These are phyloP conservation scores for Scheffersomyces illinoinensis DNA, from an alignment of 1,139 yeast genomes.

Conservation along the genomic window DNA sequence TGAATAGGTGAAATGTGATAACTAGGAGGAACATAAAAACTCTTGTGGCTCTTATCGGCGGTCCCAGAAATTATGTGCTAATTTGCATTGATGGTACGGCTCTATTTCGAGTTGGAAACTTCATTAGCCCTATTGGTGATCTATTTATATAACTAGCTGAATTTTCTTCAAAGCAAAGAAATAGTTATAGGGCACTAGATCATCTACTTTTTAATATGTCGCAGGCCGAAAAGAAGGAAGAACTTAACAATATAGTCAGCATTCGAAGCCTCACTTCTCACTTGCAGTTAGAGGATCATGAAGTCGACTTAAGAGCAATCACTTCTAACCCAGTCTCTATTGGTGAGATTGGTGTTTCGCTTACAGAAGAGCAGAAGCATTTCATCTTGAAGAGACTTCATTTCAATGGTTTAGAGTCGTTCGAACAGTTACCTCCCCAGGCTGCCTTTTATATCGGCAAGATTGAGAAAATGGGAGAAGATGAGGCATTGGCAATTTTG, in stretches of 20 bases:
- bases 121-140: too few relatives aligned
- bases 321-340: constrained; percentile 20
- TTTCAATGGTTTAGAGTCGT: constrained; percentile 9
- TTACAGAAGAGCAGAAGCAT: background rate
- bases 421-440: constrained; percentile 34
- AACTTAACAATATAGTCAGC: background rate
- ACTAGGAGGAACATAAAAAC: too few relatives aligned
- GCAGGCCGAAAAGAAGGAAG: background rate
- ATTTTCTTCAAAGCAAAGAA: too few relatives aligned
- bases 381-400: constrained; percentile 33
- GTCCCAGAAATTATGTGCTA: too few relatives aligned
- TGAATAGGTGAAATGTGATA: too few relatives aligned
- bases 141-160: too few relatives aligned
- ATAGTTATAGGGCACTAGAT: too few relatives aligned
- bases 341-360: constrained; percentile 26
- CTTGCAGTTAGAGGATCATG: constrained; percentile 14
- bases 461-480: constrained; percentile 14
- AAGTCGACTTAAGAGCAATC: constrained; percentile 12
- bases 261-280: background rate
- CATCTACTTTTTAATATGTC: background rate
- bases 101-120: too few relatives aligned
- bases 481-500: constrained; percentile 20
- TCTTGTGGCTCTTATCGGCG: too few relatives aligned
- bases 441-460: constrained; percentile 24
- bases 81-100: too few relatives aligned